A percentile compares a stretch with the other conserved stretches of the same genome.
These are phyloP conservation scores for Berkeleyomyces rouxiae DNA, from an alignment of 2,329 filamentous ascomycete genomes.

Conservation along the genomic window DNA sequence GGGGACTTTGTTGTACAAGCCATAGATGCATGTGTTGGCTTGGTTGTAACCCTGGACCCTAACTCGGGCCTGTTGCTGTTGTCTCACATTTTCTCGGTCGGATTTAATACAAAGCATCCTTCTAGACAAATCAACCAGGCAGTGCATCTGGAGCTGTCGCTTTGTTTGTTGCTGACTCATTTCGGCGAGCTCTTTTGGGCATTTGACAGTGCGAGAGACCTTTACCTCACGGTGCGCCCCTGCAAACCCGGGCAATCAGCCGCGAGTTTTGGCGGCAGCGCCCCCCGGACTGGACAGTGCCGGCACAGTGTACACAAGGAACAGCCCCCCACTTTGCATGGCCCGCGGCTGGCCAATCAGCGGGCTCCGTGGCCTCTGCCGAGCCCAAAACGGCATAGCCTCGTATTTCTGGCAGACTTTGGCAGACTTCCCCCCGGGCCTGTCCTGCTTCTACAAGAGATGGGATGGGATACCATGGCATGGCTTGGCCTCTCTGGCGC, in stretches of 20 bases:
- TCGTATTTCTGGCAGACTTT: slow-evolving; percentile 4
- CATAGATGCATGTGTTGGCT: too few species aligned
- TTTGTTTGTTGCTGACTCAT: slow-evolving; percentile 4
- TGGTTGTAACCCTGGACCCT: too few species aligned
- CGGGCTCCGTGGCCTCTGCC: not conserved
- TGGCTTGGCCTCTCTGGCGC: too few species aligned
- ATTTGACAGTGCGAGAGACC: not conserved
- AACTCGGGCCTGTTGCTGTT: too few species aligned
- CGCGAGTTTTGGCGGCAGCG: too few species aligned
- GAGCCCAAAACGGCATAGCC: slow-evolving; percentile 14
- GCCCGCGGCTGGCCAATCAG: slow-evolving; percentile 3
- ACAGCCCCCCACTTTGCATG: not conserved
- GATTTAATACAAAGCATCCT: not conserved
- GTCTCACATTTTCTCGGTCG: too few species aligned
- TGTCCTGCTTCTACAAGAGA: not conserved
- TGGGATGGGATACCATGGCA: too few species aligned
- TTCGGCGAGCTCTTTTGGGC: slow-evolving; percentile 11
- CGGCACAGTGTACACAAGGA: not conserved
- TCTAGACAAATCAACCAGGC: not conserved
- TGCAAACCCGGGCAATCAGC: too few species aligned
- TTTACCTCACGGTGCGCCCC: too few species aligned
- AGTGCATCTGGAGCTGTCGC: not conserved
- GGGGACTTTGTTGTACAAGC: not conserved
- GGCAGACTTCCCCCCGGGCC: not conserved
- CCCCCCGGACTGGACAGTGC: not conserved